A percentile compares a stretch with the other conserved stretches of the same genome.
These are phyloP conservation scores for Metschnikowia arizonensis DNA, from an alignment of 805 yeast genomes.

Conservation along the genomic window DNA sequence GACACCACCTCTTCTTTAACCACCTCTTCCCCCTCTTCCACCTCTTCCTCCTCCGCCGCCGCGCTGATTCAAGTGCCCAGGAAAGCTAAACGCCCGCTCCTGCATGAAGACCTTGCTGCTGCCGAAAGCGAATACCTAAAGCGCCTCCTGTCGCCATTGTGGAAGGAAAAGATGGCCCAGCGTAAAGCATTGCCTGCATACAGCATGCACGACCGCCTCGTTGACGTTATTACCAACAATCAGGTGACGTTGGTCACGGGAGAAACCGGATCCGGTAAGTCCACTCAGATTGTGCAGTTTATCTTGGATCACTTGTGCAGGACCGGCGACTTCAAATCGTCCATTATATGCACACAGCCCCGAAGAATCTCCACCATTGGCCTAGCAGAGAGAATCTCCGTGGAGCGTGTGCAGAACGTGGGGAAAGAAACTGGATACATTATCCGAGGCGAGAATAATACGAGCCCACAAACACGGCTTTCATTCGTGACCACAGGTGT, in stretches of 20 bases:
- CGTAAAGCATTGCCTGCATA: constrained; percentile 80
- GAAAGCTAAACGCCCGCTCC: neutral
- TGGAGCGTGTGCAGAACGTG: constrained; percentile 61
- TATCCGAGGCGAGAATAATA: constrained; percentile 84
- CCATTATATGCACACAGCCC: constrained; percentile 88
- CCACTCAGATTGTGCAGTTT: constrained; percentile 92
- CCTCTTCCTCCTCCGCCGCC: neutral
- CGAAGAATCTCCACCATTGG: constrained; percentile 95
- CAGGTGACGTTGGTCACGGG: constrained; percentile 82
- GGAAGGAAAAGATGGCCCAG: neutral
- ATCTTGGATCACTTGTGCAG: constrained; percentile 62
- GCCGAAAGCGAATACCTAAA: neutral
- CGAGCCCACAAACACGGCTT: constrained; percentile 58
- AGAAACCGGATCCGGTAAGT: constrained; percentile 97
- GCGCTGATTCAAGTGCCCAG: neutral
- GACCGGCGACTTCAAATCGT: constrained; percentile 47
- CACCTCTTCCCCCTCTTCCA: neutral
- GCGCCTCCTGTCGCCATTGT: neutral
- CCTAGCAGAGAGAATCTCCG: constrained; percentile 85
- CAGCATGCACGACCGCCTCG: constrained; percentile 55
- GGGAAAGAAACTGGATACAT: constrained; percentile 85
- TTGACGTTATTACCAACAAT: constrained; percentile 51
- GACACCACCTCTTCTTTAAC: neutral
- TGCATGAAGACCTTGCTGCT: neutral
- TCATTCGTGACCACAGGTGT: constrained; percentile 93